These are phyloP conservation scores for Fermentozyma sake DNA, from an alignment of 1,139 yeast species.

Conservation along the genomic window DNA sequence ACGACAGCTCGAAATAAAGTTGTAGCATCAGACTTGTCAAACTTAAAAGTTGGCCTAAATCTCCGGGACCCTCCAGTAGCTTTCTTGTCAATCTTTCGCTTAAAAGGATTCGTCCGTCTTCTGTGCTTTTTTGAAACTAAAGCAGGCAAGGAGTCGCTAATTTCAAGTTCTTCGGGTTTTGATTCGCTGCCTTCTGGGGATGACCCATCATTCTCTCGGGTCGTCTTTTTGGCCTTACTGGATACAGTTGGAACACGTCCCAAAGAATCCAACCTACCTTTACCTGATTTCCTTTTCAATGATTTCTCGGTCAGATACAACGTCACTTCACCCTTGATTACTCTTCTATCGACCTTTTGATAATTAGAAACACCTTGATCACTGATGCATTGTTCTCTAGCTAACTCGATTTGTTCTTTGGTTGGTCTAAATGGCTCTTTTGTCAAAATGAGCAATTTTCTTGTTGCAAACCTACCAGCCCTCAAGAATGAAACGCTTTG, in stretches of 20 bases:
- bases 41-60: conserved; percentile 21
- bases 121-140: conserved; percentile 20
- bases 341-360: conserved; percentile 13
- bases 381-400: conserved; percentile 20
- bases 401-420: conserved; percentile 22
- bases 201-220: conserved; percentile 2
- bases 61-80: conserved; percentile 12
- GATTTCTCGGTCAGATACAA: conserved; percentile 15
- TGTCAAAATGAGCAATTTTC: conserved; percentile 31
- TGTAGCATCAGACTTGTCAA: conserved; percentile 45
- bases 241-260: conserved; percentile 4
- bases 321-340: conserved; percentile 30
- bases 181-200: not conserved
- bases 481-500: conserved; percentile 23
- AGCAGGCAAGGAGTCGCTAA: conserved; percentile 12
- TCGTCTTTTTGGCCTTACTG: conserved; percentile 4
- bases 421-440: conserved; percentile 27
- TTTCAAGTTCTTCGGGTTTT: conserved; percentile 9
- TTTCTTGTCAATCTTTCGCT: conserved; percentile 5
- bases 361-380: conserved; percentile 17
- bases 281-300: conserved; percentile 10
- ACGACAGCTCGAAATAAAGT: conserved; percentile 54
- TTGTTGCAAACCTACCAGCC: conserved; percentile 26
- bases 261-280: conserved; percentile 20
- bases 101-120: conserved; percentile 10